Base-by-base conservation (phyloP, 805 yeast genomes). In the Alloascoidea hylecoeti region DNA sequence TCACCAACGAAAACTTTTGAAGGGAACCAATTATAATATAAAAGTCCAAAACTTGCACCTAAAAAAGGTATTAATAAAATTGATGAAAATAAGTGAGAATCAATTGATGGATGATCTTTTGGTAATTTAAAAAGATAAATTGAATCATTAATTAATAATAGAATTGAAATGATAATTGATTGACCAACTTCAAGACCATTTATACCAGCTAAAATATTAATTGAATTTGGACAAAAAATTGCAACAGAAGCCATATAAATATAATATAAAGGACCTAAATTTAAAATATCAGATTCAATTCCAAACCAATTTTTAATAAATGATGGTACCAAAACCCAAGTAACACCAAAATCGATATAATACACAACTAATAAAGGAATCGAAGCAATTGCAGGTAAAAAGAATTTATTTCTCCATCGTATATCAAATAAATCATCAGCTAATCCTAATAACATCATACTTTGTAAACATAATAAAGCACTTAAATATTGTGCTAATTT, bases 171-270 rank as follows among this genome's bases (percentile, higher is more conserved):
- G 0, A 89, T 79, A 3, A 89, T 68, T 23, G 94, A 76, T 57
- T 92, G 98, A 17, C 96, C 97, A 9, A 88, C 96, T 58, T 92
- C 99, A 34, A 92, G 64, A 0, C 99, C 99, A 55, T 92, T 92
- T 35, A 92, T 73, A 4, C 99, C 99, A 0, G 99, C 99, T 18
- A 88, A 63, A 38, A 92, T 92, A 53, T 92, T 92, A 56, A 92
- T 86, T 6, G 96, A 84, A 54, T 92, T 89, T 16, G 99, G 96
- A 49, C 96, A 81, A 52, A 92, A 92, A 32, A 92, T 89, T 2
- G 95, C 79, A 41, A 92, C 75, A 0, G 94, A 68, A 0, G 80
- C 84, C 98, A 92, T 92, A 61, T 92, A 92, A 12, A 61, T 60
- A 55, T 92, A 92, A 62, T 92, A 92, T 17, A 83, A 57, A 14